phyloP scores from a whole-genome alignment of 768 basidiomycete species.

The Jaapia argillacea region DNA sequence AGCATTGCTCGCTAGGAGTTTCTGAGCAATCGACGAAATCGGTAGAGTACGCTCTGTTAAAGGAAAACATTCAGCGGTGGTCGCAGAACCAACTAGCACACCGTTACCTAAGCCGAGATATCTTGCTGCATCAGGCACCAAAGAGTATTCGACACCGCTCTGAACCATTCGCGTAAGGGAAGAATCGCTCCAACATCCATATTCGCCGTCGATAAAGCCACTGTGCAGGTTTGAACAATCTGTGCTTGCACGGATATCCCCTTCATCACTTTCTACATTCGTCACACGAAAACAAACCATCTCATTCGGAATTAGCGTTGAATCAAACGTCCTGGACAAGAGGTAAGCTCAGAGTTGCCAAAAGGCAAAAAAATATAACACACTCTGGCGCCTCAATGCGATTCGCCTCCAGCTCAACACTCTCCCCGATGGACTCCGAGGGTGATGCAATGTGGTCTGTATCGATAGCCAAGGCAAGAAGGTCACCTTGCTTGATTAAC shows the following conservation, averaged over 20 bases:
- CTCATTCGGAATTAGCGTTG: conserved; percentile 26
- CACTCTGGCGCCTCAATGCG: too few species aligned
- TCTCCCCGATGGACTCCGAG: too few species aligned
- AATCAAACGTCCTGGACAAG: too few species aligned
- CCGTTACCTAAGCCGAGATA: conserved; percentile 43
- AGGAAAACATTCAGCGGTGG: too few species aligned
- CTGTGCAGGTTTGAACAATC: conserved; percentile 35
- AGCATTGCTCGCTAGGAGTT: too few species aligned
- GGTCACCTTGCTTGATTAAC: conserved; percentile 64
- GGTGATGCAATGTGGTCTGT: conserved; percentile 30
- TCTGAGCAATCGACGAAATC: too few species aligned
- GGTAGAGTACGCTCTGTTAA: too few species aligned
- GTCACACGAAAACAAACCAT: conserved; percentile 73
- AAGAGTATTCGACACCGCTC: conserved; percentile 62
- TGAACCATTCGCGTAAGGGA: conserved; percentile 67
- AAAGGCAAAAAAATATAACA: too few species aligned
- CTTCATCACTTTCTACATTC: conserved; percentile 57
- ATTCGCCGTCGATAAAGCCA: conserved; percentile 49
- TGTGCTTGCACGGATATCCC: too few species aligned
- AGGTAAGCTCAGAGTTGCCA: background rate
- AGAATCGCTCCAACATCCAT: conserved; percentile 83
- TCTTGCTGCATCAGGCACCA: conserved; percentile 40
- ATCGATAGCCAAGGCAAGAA: conserved; percentile 57
- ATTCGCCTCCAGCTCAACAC: too few species aligned
- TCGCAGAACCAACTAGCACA: too few species aligned